phyloP scores from a whole-genome alignment of 2,329 filamentous ascomycete genomes.

The Lachnum nothofagi region DNA sequence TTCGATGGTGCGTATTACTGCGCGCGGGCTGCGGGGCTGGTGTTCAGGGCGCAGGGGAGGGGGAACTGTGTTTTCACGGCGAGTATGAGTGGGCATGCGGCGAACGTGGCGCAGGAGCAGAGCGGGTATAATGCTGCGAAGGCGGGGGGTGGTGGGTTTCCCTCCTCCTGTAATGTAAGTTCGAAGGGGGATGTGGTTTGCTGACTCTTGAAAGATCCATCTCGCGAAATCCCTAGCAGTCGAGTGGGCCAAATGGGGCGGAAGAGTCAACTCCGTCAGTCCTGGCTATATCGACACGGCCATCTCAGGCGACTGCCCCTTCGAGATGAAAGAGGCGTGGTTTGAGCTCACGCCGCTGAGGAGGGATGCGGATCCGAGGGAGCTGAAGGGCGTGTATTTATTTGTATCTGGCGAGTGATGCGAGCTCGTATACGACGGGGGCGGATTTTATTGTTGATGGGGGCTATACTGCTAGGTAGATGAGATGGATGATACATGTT shows the following conservation, averaged over 20 bases:
- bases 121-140: conserved; percentile 58
- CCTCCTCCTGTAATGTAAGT: background rate
- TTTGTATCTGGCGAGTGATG: conserved; percentile 42
- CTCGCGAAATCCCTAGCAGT: conserved; percentile 9
- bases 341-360: conserved; percentile 64
- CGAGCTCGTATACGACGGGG: conserved; percentile 42
- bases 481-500: too few species aligned
- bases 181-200: background rate
- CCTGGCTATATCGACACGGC: conserved; percentile 57
- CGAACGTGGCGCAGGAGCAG: conserved; percentile 57
- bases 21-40: conserved; percentile 61
- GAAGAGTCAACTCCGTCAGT: conserved; percentile 60
- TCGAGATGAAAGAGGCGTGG: conserved; percentile 75
- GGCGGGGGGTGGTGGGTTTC: conserved; percentile 44
- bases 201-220: conserved; percentile 3
- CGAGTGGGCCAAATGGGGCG: conserved; percentile 62
- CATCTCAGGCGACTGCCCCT: conserved; percentile 66
- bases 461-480: conserved; percentile 50
- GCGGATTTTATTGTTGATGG: conserved; percentile 44
- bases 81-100: conserved; percentile 54
- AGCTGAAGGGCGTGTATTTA: conserved; percentile 54
- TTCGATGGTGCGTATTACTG: conserved; percentile 62
- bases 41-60: conserved; percentile 61
- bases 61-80: conserved; percentile 63
- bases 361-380: conserved; percentile 54